phyloP scores from a whole-genome alignment of 306 rosid species.

The Prosopis cineraria region DNA sequence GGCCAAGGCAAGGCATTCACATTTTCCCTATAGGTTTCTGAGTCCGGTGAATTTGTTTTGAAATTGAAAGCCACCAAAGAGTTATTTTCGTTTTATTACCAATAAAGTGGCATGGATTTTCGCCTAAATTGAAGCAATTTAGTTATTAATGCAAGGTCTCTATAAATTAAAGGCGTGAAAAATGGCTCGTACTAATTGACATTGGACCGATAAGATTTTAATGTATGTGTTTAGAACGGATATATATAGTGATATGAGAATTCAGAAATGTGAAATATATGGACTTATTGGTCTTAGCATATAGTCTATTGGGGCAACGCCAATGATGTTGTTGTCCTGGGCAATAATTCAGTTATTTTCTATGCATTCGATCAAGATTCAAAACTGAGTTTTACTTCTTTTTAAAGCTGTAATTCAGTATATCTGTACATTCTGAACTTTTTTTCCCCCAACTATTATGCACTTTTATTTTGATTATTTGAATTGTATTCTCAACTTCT shows the following conservation, averaged over 20 bases:
- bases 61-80: background rate
- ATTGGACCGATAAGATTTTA: background rate
- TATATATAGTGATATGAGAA: background rate
- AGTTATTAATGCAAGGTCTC: too few relatives aligned
- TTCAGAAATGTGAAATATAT: background rate
- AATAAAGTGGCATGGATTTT: background rate
- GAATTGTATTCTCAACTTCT: background rate
- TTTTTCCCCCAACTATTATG: background rate
- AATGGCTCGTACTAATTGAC: background rate
- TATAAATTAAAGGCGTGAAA: too few relatives aligned
- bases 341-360: background rate
- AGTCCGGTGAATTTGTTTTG: background rate
- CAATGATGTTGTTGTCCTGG: background rate
- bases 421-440: background rate
- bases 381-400: background rate
- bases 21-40: background rate
- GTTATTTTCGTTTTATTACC: background rate
- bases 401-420: background rate
- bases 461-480: background rate
- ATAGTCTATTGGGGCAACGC: background rate
- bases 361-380: background rate
- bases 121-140: background rate
- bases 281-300: background rate
- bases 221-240: too few relatives aligned
- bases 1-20: background rate